Evolutionary conservation across 2,329 filamentous ascomycete species (phyloP), one percentile per base, ranked within the genome.

Genomic region (Colletotrichum godetiae): DNA sequence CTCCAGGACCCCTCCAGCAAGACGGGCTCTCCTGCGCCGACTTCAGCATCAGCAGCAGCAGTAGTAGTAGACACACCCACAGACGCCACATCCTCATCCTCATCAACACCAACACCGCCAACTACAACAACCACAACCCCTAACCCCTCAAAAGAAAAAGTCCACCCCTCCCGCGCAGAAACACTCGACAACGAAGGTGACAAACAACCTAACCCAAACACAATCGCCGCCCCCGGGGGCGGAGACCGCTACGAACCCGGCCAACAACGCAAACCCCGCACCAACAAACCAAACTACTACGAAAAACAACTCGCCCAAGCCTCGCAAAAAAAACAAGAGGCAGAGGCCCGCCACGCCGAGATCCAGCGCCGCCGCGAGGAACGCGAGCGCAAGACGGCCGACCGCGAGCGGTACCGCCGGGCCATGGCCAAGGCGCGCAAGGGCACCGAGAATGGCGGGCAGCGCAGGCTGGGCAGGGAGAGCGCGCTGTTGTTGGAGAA

Each of bases 381-480:
- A 79, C 89, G 91, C 1, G 90, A 92, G 79, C 88, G 87, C 76
- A 90, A 90, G 74, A 84, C 89, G 4, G 92, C 93, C 62, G 91
- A 92, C 77, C 90, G 92, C 13, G 87, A 91, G 76, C 87, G 87
- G 73, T 89, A 92, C 78, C 88, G 91, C 73, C 91, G 89, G 77
- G 91, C 92, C 75, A 90, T 94, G 81, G 92, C 93, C 75, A 93
- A 92, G 81, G 94, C 95, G 64, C 90, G 92, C 46, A 91, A 93
- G 81, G 91, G 91, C 33, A 83, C 78, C 75, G 81, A 86, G 77
- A 90, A 93, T 79, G 94, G 94, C 12, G 37, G 37, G 37, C 92
- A 93, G 84, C 89, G 93, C 81, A 95, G 94, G 84, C 82, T 98
- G 60, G 95, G 95, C 1, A 88, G 94, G 74, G 95, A 97, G 86